A percentile compares a stretch with the other conserved stretches of the same genome.
These are phyloP conservation scores for Neolecta irregularis DNA, from an alignment of 1,139 yeast genomes.

Conservation along the genomic window DNA sequence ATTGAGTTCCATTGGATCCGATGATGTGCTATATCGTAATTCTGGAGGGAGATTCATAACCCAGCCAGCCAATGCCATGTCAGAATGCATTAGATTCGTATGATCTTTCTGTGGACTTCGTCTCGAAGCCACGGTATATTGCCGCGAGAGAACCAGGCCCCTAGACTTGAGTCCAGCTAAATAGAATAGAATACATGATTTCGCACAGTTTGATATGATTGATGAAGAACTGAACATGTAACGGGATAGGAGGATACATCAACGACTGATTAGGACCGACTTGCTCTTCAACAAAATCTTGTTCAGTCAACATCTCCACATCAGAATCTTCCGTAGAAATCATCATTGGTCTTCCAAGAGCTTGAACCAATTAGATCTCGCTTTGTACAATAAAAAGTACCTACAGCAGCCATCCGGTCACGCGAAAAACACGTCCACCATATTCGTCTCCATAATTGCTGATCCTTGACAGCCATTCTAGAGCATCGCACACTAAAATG, in stretches of 20 bases:
- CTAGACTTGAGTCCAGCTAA: no score
- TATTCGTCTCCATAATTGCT: slow-evolving; percentile 48
- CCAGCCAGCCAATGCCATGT: slow-evolving; percentile 69
- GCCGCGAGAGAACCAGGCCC: slow-evolving; percentile 59
- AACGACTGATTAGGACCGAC: slow-evolving; percentile 31
- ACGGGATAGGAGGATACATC: slow-evolving; percentile 32
- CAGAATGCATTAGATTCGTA: slow-evolving; percentile 54
- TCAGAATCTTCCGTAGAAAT: slow-evolving; percentile 65
- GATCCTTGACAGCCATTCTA: slow-evolving; percentile 30
- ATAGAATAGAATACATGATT: no score
- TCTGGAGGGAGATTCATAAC: slow-evolving; percentile 52
- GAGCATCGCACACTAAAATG: no score
- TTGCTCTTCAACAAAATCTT: slow-evolving; percentile 49
- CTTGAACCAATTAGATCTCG: no score
- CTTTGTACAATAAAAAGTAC: no score
- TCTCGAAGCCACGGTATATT: slow-evolving; percentile 57
- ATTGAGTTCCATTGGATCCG: slow-evolving; percentile 36
- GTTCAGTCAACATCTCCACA: slow-evolving; percentile 53
- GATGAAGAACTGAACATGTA: slow-evolving; percentile 43
- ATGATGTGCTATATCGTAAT: slow-evolving; percentile 41
- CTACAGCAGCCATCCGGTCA: slow-evolving; percentile 26
- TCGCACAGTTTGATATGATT: slow-evolving; percentile 56
- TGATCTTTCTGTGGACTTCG: slow-evolving; percentile 30
- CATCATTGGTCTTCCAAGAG: slow-evolving; percentile 58
- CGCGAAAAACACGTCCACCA: slow-evolving; percentile 74